Evolutionary conservation across 345 rosid species (phyloP).

Genomic region (Mangifera indica): DNA sequence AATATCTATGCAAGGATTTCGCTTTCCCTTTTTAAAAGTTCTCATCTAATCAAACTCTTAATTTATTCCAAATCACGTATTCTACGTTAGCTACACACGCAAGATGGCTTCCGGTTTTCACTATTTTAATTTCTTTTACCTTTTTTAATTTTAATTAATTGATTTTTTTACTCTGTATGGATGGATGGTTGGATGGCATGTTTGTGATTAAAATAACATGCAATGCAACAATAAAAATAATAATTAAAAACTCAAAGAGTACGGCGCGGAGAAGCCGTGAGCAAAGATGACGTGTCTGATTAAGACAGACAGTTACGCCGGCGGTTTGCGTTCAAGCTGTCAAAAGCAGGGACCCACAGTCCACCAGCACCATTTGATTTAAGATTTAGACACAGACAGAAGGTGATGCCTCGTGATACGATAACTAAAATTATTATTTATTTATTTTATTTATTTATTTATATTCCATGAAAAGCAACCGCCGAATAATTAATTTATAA

Average conservation of each 20-base stretch:
- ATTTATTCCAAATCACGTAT: too few species aligned
- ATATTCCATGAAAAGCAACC: slow-evolving; percentile 10
- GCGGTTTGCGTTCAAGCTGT: slow-evolving; percentile 28
- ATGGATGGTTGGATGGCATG: neutral
- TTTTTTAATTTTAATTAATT: too few species aligned
- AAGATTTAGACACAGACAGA: neutral
- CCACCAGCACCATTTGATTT: neutral
- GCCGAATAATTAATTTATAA: slow-evolving; percentile 10
- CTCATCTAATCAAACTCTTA: neutral
- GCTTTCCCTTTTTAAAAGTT: neutral
- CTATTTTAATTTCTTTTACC: too few species aligned
- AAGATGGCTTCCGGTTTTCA: too few species aligned
- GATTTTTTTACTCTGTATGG: too few species aligned
- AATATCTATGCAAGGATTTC: slow-evolving; percentile 23
- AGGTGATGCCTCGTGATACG: slow-evolving; percentile 22
- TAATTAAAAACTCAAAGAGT: neutral
- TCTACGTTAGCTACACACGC: too few species aligned
- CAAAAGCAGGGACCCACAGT: slow-evolving; percentile 16
- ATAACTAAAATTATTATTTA: neutral
- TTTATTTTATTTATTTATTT: too few species aligned
- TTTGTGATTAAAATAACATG: neutral
- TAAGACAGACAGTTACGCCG: slow-evolving; percentile 35
- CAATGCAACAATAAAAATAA: neutral
- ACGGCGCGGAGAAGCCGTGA: slow-evolving; percentile 23
- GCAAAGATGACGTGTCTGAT: slow-evolving; percentile 34